Conservation (phyloP, 306 rosid genomes). For the Fagus sylvatica region DNA sequence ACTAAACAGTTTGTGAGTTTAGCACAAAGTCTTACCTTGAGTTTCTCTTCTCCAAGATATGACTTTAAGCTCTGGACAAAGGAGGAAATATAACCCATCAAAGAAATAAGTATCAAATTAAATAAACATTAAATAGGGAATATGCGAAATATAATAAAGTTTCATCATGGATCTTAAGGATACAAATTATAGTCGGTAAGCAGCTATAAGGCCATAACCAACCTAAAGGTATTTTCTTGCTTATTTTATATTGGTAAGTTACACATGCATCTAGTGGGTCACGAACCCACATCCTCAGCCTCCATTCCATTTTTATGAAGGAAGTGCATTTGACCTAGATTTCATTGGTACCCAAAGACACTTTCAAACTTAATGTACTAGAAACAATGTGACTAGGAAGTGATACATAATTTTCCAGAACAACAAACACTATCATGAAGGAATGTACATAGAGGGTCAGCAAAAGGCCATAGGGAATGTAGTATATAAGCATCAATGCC, state of each 20-base stretch:
- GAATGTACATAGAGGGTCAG: not conserved
- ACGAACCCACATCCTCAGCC: no score
- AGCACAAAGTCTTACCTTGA: conserved; percentile 54
- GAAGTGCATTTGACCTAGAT: no score
- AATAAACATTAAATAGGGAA: not conserved
- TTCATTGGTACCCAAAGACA: not conserved
- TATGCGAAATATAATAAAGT: not conserved
- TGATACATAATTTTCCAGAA: not conserved
- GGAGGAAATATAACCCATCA: conserved; percentile 29
- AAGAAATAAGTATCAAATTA: not conserved
- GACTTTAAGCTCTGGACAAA: conserved; percentile 72
- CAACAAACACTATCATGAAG: not conserved
- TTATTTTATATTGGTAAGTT: no score
- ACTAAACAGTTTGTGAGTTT: not conserved
- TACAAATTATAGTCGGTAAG: not conserved
- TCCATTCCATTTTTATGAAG: no score
- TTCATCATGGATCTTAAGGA: not conserved
- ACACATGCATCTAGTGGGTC: no score
- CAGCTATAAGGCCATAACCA: not conserved
- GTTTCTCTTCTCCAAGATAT: conserved; percentile 69
- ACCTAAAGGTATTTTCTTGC: no score
- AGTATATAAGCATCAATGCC: not conserved
- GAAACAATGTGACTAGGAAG: not conserved
- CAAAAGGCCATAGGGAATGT: not conserved
- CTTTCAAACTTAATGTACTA: not conserved